Conservation (phyloP, 2,329 filamentous ascomycete genomes). For the Emergomyces pasteurianus region DNA sequence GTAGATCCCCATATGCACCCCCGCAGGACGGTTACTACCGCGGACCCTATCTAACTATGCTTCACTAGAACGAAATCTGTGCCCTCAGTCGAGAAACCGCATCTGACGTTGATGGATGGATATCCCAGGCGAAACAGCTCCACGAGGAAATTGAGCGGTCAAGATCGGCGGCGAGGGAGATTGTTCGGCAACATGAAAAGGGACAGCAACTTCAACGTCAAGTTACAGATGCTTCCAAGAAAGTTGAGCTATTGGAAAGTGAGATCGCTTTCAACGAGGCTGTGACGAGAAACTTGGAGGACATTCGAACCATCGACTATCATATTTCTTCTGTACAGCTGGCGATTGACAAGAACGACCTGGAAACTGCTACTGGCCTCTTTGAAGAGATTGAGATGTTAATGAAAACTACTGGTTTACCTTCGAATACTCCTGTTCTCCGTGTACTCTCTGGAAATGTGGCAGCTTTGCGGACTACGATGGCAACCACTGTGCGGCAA, state of each 20-base stretch:
- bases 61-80: constrained; percentile 55
- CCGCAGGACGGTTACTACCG: not conserved
- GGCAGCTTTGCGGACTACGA: constrained; percentile 52
- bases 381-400: constrained; percentile 33
- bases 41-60: not conserved
- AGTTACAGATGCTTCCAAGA: constrained; percentile 49
- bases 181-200: constrained; percentile 63
- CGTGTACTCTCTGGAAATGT: constrained; percentile 53
- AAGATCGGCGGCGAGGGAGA: constrained; percentile 65
- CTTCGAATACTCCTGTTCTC: constrained; percentile 26
- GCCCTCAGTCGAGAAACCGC: constrained; percentile 63
- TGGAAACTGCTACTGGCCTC: constrained; percentile 37
- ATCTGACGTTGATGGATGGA: constrained; percentile 75
- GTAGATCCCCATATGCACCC: constrained; percentile 20
- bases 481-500: constrained; percentile 54
- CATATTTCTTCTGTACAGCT: constrained; percentile 37
- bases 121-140: constrained; percentile 67
- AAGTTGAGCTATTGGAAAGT: constrained; percentile 43
- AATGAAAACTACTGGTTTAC: constrained; percentile 18
- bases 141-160: constrained; percentile 77
- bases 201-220: constrained; percentile 51
- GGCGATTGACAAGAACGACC: constrained; percentile 32
- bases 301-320: constrained; percentile 39
- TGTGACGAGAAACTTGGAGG: constrained; percentile 39
- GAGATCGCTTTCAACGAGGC: constrained; percentile 50